A percentile compares a stretch with the other conserved stretches of the same genome.
phyloP scores from a whole-genome alignment of 192 early-diverging fungal species.

The Rhizophagus clarus region DNA sequence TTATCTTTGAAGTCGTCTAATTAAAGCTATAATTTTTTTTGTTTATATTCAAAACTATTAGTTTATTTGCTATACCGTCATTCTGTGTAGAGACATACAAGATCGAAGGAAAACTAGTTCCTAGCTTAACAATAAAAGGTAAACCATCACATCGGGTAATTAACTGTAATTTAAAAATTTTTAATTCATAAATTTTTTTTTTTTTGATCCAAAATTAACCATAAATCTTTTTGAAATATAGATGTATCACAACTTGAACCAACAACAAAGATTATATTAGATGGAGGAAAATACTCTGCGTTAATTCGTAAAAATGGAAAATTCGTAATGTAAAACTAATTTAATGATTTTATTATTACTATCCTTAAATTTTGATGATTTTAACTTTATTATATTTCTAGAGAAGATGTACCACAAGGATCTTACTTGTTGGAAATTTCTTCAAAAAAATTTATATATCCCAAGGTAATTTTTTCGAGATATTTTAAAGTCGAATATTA shows the following conservation, averaged over 20 bases:
- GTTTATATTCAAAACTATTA: background rate
- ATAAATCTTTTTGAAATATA: background rate
- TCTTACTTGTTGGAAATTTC: conserved; percentile 57
- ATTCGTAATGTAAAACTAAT: conserved; percentile 45
- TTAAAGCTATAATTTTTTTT: background rate
- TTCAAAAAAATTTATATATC: conserved; percentile 54
- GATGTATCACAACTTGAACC: conserved; percentile 40
- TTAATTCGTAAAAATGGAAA: conserved; percentile 47
- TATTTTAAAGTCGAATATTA: background rate
- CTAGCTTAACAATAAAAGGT: conserved; percentile 5
- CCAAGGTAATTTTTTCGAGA: conserved; percentile 41
- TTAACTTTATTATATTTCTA: conserved; percentile 29
- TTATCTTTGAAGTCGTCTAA: background rate
- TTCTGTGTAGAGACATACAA: background rate
- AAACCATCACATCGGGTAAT: no score
- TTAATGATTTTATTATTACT: no score
- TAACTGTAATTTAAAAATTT: background rate
- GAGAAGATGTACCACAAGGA: conserved; percentile 48
- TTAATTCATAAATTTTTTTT: background rate
- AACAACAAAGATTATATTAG: conserved; percentile 44
- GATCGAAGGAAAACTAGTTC: conserved; percentile 7
- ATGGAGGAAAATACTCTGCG: conserved; percentile 49
- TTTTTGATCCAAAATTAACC: background rate
- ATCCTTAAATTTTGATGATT: background rate
- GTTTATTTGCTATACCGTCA: background rate